Percentiles rank a stretch among this genome's conserved stretches.
Evolutionary conservation across 768 basidiomycete species (phyloP).

Genomic region (Mycena kentingensis): DNA sequence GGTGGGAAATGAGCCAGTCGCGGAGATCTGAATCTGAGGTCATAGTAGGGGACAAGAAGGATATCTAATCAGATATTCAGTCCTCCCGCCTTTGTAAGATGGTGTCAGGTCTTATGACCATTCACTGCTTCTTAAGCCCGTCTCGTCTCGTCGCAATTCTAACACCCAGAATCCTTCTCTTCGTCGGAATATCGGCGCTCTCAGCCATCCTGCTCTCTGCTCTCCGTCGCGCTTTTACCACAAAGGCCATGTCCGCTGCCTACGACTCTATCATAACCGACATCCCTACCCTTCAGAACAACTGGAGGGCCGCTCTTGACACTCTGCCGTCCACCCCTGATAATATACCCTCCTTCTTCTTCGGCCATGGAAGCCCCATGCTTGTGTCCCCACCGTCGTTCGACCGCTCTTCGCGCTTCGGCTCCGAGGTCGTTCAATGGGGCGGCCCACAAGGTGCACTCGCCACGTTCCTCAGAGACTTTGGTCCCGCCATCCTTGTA

Average conservation of each 20-base stretch:
- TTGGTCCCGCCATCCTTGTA: slow-evolving; percentile 61
- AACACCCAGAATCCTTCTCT: background rate
- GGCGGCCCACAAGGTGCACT: slow-evolving; percentile 21
- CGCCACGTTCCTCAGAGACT: slow-evolving; percentile 48
- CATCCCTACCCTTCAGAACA: slow-evolving; percentile 38
- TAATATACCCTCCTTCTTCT: slow-evolving; percentile 77
- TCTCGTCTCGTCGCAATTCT: too few species aligned
- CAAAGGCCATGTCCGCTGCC: background rate
- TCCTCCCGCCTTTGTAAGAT: background rate
- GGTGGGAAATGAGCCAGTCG: slow-evolving; percentile 10
- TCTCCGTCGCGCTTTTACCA: background rate
- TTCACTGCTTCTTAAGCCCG: too few species aligned
- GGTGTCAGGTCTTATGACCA: too few species aligned
- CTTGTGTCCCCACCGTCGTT: slow-evolving; percentile 41
- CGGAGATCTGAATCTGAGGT: background rate
- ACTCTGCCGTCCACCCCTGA: slow-evolving; percentile 55
- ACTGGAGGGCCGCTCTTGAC: slow-evolving; percentile 57
- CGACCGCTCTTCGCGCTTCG: background rate
- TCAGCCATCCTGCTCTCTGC: background rate
- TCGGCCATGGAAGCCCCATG: slow-evolving; percentile 67
- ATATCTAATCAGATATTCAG: too few species aligned
- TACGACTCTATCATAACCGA: background rate
- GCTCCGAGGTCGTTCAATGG: slow-evolving; percentile 21
- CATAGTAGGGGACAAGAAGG: background rate
- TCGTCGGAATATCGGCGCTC: background rate